These are phyloP conservation scores for Puya raimondii DNA, from an alignment of 176 grass and related monocot genomes.

Conservation along the genomic window DNA sequence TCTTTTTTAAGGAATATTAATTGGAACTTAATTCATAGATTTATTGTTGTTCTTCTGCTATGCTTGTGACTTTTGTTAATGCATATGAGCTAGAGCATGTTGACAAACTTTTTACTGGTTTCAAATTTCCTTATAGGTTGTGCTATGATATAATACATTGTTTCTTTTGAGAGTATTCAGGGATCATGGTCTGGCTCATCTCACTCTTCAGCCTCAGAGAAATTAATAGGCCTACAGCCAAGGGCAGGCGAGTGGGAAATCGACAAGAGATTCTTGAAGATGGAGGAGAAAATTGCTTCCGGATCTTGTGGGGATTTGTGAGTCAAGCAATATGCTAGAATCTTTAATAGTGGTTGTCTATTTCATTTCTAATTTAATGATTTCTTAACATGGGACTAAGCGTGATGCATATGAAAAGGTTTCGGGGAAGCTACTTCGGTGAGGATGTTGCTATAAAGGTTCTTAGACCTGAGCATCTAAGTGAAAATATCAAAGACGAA, in stretches of 20 bases:
- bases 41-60: no score
- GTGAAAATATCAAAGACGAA: constrained; percentile 69
- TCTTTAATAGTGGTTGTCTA: constrained; percentile 10
- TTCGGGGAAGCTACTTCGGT: constrained; percentile 76
- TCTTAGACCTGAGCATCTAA: constrained; percentile 84
- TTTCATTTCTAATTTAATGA: constrained; percentile 10
- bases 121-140: no score
- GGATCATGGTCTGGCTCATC: constrained; percentile 99
- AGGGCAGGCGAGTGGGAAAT: constrained; percentile 91
- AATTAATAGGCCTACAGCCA: constrained; percentile 61
- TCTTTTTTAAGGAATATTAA: no score
- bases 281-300: constrained; percentile 72
- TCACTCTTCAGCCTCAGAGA: constrained; percentile 91
- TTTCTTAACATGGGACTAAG: background rate
- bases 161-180: constrained; percentile 29
- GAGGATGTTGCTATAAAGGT: constrained; percentile 97
- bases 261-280: constrained; percentile 74
- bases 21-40: no score
- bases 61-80: no score
- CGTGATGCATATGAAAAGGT: constrained; percentile 52
- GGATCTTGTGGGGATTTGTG: constrained; percentile 95
- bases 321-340: constrained; percentile 25
- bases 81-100: no score
- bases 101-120: no score
- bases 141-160: background rate